Conservation (phyloP, 2,329 filamentous ascomycete species). For the Dactylonectria estremocensis region DNA sequence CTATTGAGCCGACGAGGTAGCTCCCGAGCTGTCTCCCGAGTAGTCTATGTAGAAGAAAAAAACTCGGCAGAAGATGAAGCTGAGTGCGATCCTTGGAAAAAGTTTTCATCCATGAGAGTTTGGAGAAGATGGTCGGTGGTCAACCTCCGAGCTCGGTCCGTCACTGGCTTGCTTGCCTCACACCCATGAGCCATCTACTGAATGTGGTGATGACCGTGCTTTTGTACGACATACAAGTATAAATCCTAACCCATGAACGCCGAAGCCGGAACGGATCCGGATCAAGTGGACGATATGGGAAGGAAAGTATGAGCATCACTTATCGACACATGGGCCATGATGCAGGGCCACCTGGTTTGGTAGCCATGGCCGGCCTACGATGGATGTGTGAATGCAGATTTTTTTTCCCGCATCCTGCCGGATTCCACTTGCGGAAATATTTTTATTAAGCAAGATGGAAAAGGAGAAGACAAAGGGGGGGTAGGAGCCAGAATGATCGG, state of each 20-base stretch:
- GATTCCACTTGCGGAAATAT: conserved; percentile 6
- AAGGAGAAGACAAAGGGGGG: neutral
- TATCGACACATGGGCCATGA: conserved; percentile 1
- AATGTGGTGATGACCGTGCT: conserved; percentile 6
- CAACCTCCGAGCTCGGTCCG: conserved; percentile 5
- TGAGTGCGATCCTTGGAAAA: conserved; percentile 1
- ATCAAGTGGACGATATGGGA: conserved; percentile 6
- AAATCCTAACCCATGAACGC: neutral
- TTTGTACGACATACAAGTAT: neutral
- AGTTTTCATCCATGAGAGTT: neutral
- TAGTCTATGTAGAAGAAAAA: neutral
- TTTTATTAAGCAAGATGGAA: neutral
- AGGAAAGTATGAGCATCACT: neutral
- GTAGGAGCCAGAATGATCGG: neutral
- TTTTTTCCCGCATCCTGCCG: conserved; percentile 14
- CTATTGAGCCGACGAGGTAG: neutral
- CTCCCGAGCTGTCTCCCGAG: neutral
- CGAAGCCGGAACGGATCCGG: conserved; percentile 5
- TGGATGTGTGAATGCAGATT: conserved; percentile 15
- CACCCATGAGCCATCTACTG: neutral
- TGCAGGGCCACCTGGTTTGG: conserved; percentile 10
- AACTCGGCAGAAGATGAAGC: neutral
- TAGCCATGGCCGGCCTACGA: conserved; percentile 6
- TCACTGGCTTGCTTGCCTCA: conserved; percentile 1
- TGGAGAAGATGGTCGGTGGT: conserved; percentile 2